Conservation (phyloP, 2,329 filamentous ascomycete species). For the Pseudogymnoascus pannorum region DNA sequence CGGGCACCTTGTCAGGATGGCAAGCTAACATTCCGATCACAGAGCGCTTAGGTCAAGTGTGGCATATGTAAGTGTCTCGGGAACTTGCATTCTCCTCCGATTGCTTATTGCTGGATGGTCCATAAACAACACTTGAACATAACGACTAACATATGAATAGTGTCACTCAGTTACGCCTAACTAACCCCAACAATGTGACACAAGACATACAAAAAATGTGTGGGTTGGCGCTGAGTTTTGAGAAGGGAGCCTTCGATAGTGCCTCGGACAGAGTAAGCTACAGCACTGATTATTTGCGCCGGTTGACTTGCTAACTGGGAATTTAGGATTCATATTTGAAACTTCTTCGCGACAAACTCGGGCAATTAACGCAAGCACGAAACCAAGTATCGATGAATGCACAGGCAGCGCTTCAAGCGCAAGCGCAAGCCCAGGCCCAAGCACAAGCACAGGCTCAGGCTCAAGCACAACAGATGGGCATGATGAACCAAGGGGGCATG, state of each 20-base stretch:
- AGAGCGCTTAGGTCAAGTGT: conserved; percentile 26
- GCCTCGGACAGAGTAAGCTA: conserved; percentile 9
- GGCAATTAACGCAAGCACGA: conserved; percentile 24
- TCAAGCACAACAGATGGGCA: conserved; percentile 40
- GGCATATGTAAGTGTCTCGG: conserved; percentile 25
- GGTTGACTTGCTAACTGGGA: not conserved
- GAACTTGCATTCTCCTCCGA: not conserved
- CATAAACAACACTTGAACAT: not conserved
- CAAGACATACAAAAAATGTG: conserved; percentile 9
- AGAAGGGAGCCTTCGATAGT: conserved; percentile 9
- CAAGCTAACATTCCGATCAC: conserved; percentile 20
- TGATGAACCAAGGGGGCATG: conserved; percentile 46
- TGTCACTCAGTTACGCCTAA: conserved; percentile 9
- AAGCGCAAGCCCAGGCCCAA: conserved; percentile 34
- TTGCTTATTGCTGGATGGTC: not conserved
- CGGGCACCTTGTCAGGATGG: conserved; percentile 23
- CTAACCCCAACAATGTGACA: not conserved
- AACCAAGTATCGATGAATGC: conserved; percentile 34
- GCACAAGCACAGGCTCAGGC: conserved; percentile 34
- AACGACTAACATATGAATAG: not conserved
- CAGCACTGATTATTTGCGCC: not conserved
- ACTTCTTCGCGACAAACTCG: conserved; percentile 20
- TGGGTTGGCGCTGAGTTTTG: conserved; percentile 9
- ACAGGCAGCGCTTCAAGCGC: conserved; percentile 31
- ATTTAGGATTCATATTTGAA: conserved; percentile 10